Percentiles rank a stretch among this genome's conserved stretches.
phyloP scores from a whole-genome alignment of 164 flowering plant species.

The Aristolochia contorta region DNA sequence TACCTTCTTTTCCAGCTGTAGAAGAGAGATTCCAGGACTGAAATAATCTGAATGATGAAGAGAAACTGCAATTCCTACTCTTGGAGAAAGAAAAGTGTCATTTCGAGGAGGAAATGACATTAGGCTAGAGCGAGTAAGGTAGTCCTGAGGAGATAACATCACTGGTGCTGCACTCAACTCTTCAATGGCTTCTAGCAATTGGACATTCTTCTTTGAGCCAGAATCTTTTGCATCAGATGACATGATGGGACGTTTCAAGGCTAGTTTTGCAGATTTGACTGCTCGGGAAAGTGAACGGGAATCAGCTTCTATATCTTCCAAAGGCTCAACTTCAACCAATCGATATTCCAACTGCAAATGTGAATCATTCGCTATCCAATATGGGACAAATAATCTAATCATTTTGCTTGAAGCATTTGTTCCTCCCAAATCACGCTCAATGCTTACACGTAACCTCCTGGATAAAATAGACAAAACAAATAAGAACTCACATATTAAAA shows the following conservation, averaged over 20 bases:
- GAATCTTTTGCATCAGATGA: conserved; percentile 29
- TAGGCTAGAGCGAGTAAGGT: conserved; percentile 52
- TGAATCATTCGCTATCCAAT: conserved; percentile 83
- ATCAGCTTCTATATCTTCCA: conserved; percentile 48
- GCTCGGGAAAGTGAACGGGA: conserved; percentile 37
- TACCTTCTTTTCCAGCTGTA: conserved; percentile 96
- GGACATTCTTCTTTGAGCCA: conserved; percentile 51
- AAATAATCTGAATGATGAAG: conserved; percentile 51
- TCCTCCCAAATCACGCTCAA: conserved; percentile 87
- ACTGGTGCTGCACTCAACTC: conserved; percentile 59
- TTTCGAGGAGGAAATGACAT: conserved; percentile 54
- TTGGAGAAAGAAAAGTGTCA: conserved; percentile 60
- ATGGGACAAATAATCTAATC: conserved; percentile 84
- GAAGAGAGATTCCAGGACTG: conserved; percentile 85
- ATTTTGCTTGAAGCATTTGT: conserved; percentile 70
- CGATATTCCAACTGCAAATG: conserved; percentile 59
- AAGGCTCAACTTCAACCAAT: conserved; percentile 76
- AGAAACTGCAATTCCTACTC: conserved; percentile 83
- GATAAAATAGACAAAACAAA: conserved; percentile 4
- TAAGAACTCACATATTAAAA: neutral
- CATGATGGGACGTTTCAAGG: conserved; percentile 31
- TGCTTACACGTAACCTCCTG: conserved; percentile 91
- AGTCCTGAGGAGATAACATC: conserved; percentile 95
- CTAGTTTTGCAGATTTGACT: conserved; percentile 56
- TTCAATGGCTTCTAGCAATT: conserved; percentile 75